Evolutionary conservation across 164 flowering plant species (phyloP).

Genomic region (Litsea cubeba): DNA sequence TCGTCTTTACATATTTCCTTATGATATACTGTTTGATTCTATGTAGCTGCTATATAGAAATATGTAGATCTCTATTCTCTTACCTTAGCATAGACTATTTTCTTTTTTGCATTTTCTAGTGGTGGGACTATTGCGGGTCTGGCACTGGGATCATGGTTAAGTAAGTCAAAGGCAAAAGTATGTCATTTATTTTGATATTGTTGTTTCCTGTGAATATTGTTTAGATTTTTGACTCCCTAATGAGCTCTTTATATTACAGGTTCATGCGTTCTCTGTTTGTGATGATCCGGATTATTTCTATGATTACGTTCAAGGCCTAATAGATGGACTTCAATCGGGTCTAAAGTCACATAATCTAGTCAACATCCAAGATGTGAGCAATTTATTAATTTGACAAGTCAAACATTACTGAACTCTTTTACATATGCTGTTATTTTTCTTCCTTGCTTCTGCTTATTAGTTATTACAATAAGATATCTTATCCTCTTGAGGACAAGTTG

Average conservation of each 20-base stretch:
- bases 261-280: conserved; percentile 86
- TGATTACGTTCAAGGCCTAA: conserved; percentile 64
- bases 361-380: conserved; percentile 64
- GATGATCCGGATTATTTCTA: conserved; percentile 90
- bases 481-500: too few relatives aligned
- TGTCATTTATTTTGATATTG: conserved; percentile 9
- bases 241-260: conserved; percentile 33
- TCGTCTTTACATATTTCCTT: not conserved
- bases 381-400: not conserved
- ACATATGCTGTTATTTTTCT: not conserved
- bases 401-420: not conserved
- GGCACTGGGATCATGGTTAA: conserved; percentile 72
- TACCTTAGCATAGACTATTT: not conserved
- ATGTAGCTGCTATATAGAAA: not conserved
- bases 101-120: conserved; percentile 35
- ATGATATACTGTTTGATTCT: not conserved
- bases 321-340: conserved; percentile 80
- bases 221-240: not conserved
- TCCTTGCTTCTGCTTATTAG: not conserved
- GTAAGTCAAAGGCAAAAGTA: conserved; percentile 78
- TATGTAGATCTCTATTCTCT: not conserved
- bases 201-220: not conserved
- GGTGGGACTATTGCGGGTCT: conserved; percentile 93
- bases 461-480: not conserved
- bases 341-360: conserved; percentile 67